A percentile compares a stretch with the other conserved stretches of the same genome.
phyloP scores from a whole-genome alignment of 2,329 filamentous ascomycete genomes.

The Fusarium graminum region DNA sequence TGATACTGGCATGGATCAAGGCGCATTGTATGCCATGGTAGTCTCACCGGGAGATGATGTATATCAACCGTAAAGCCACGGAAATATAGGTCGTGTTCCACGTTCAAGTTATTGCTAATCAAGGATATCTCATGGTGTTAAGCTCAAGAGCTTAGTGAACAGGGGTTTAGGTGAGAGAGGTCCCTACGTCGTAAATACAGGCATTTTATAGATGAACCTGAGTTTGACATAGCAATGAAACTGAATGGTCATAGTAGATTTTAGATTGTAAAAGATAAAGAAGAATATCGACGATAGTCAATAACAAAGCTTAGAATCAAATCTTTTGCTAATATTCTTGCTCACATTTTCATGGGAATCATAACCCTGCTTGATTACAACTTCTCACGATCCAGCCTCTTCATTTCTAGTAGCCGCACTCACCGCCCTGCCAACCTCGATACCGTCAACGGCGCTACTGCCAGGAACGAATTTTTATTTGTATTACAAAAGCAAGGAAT shows the following conservation, averaged over 20 bases:
- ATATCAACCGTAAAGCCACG: not conserved
- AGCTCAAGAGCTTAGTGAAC: not conserved
- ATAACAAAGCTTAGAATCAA: not conserved
- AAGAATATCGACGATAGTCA: not conserved
- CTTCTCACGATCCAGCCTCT: slow-evolving; percentile 29
- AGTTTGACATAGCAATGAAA: too few relatives aligned
- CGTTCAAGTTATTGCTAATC: not conserved
- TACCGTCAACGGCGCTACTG: slow-evolving; percentile 17
- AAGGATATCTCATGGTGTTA: not conserved
- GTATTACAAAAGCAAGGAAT: slow-evolving; percentile 22
- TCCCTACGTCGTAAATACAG: not conserved
- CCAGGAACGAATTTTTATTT: slow-evolving; percentile 19
- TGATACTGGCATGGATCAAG: not conserved
- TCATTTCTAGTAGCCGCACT: slow-evolving; percentile 22
- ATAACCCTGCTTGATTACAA: slow-evolving; percentile 5
- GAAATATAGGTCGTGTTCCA: not conserved
- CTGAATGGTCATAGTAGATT: too few relatives aligned
- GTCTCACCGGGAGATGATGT: not conserved
- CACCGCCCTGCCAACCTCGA: slow-evolving; percentile 24
- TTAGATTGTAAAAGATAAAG: not conserved
- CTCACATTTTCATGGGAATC: too few relatives aligned
- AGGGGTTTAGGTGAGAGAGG: too few relatives aligned
- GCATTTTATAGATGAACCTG: too few relatives aligned
- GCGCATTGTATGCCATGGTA: not conserved
- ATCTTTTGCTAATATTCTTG: too few relatives aligned